phyloP scores from a whole-genome alignment of 768 basidiomycete species.

The Baorangia bicolor region DNA sequence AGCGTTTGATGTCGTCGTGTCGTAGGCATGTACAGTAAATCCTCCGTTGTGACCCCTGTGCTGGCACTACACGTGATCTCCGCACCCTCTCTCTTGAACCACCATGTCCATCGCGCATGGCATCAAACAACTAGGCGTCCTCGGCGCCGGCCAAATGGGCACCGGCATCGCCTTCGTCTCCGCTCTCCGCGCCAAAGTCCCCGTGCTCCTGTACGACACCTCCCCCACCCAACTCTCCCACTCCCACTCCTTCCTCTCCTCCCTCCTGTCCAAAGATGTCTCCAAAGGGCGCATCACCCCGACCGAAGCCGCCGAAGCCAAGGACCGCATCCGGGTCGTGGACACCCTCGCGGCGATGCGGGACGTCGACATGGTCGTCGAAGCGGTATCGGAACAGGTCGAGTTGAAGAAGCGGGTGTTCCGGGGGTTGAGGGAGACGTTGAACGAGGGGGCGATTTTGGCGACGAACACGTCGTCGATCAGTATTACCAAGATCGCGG shows the following conservation, averaged over 20 bases:
- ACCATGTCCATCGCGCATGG: conserved; percentile 58
- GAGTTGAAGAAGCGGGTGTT: conserved; percentile 80
- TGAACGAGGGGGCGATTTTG: conserved; percentile 74
- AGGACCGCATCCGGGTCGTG: conserved; percentile 62
- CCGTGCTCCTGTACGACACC: conserved; percentile 82
- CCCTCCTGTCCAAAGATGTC: conserved; percentile 86
- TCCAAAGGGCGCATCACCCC: conserved; percentile 72
- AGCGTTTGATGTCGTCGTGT: conserved; percentile 5
- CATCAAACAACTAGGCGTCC: conserved; percentile 70
- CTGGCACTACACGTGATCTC: conserved; percentile 11
- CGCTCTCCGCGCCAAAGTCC: conserved; percentile 80
- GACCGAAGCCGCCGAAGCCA: conserved; percentile 71
- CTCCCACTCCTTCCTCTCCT: conserved; percentile 73
- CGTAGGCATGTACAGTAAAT: neutral
- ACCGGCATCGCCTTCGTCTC: conserved; percentile 90
- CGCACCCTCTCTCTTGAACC: neutral
- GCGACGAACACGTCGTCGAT: conserved; percentile 95
- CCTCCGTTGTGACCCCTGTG: neutral
- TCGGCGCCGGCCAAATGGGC: conserved; percentile 89
- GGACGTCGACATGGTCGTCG: conserved; percentile 89
- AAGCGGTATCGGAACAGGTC: conserved; percentile 89
- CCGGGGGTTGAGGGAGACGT: conserved; percentile 58
- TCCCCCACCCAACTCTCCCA: conserved; percentile 71
- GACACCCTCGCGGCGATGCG: conserved; percentile 59
- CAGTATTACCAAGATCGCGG: conserved; percentile 91